Percentiles rank a stretch among this genome's conserved stretches.
Conservation (phyloP, 306 rosid genomes). For the Casuarina cunninghamiana region DNA sequence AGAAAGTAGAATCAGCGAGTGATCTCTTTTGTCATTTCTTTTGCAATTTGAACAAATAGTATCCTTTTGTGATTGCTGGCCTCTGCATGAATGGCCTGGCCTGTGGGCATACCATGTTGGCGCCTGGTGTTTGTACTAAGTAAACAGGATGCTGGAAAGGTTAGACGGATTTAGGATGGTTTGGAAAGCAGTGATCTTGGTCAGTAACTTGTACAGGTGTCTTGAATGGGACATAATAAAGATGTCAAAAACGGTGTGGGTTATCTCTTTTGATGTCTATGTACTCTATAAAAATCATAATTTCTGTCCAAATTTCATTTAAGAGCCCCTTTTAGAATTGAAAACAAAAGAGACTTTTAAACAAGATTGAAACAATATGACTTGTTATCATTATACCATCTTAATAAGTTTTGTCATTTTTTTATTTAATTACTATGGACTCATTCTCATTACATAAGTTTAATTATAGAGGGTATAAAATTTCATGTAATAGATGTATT, state of each 20-base stretch:
- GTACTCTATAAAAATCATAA: no score
- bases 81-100: not conserved
- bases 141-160: not conserved
- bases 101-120: slow-evolving; percentile 1
- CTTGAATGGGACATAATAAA: not conserved
- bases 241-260: no score
- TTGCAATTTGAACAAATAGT: not conserved
- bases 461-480: no score
- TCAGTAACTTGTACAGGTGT: not conserved
- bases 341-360: no score
- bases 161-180: not conserved
- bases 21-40: not conserved
- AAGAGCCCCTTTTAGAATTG: no score
- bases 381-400: no score
- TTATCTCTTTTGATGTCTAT: no score
- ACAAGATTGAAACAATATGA: no score
- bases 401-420: no score
- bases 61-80: not conserved
- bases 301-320: no score
- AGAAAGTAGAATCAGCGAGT: not conserved
- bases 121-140: not conserved
- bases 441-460: no score
- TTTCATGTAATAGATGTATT: not conserved
- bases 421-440: no score
- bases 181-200: not conserved